A percentile compares a stretch with the other conserved stretches of the same genome.
phyloP scores from a whole-genome alignment of 345 rosid genomes.

The Hypericum perforatum region DNA sequence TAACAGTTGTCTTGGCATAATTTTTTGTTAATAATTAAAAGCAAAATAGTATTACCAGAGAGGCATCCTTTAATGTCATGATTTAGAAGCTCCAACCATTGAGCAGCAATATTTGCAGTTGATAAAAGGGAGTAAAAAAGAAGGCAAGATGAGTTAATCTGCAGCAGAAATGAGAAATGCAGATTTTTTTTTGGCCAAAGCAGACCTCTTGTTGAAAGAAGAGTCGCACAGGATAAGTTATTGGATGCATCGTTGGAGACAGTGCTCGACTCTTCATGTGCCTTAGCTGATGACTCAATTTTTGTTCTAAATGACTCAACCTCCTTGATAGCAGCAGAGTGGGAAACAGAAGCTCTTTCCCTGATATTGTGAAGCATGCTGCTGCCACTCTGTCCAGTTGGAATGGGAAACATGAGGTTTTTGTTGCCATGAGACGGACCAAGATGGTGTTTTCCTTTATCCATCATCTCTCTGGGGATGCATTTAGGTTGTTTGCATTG shows the following conservation, averaged over 20 bases:
- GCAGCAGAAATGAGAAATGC: constrained; percentile 1
- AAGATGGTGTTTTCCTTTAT: constrained; percentile 20
- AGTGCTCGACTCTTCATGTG: constrained; percentile 33
- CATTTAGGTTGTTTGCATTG: no score
- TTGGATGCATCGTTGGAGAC: constrained; percentile 36
- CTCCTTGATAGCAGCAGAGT: constrained; percentile 20
- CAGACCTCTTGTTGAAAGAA: constrained; percentile 65
- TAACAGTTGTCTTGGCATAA: no score
- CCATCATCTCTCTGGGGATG: no score
- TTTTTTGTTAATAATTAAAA: neutral
- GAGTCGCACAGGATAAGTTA: constrained; percentile 30
- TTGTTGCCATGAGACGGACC: constrained; percentile 23
- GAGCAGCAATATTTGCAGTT: constrained; percentile 91
- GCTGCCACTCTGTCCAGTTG: constrained; percentile 22
- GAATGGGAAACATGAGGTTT: constrained; percentile 13
- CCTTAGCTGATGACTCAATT: constrained; percentile 42
- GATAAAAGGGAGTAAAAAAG: constrained; percentile 16
- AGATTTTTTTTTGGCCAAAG: neutral
- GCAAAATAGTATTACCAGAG: constrained; percentile 39
- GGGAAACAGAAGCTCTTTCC: constrained; percentile 12
- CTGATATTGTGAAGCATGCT: constrained; percentile 24
- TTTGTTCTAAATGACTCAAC: constrained; percentile 37
- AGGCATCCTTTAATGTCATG: constrained; percentile 91
- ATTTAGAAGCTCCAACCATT: constrained; percentile 88
- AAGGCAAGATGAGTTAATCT: constrained; percentile 18